phyloP scores from a whole-genome alignment of 2,329 filamentous ascomycete genomes.

The Xylaria sp. region DNA sequence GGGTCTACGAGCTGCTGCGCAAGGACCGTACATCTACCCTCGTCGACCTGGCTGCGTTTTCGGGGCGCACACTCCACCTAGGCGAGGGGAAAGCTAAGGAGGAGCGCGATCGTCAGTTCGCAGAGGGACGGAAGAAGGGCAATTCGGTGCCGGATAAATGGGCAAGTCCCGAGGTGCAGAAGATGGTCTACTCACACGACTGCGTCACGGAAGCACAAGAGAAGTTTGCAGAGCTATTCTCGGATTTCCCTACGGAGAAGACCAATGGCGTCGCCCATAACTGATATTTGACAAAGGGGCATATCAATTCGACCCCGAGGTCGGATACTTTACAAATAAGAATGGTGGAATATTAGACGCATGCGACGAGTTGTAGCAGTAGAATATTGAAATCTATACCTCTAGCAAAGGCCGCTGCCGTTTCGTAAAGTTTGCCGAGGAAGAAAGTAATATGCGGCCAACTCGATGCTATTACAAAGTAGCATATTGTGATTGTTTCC shows the following conservation, averaged over 20 bases:
- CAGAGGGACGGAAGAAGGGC: conserved; percentile 60
- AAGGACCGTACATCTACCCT: conserved; percentile 65
- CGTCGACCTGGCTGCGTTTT: conserved; percentile 65
- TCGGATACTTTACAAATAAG: conserved; percentile 9
- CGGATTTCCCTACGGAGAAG: conserved; percentile 39
- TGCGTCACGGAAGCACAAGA: conserved; percentile 66
- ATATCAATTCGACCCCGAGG: neutral
- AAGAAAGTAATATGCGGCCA: neutral
- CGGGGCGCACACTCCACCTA: conserved; percentile 66
- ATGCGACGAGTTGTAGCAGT: neutral
- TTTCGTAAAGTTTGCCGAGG: neutral
- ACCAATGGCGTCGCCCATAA: conserved; percentile 34
- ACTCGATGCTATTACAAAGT: conserved; percentile 27
- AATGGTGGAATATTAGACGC: conserved; percentile 15
- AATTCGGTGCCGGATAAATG: conserved; percentile 72
- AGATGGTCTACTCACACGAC: conserved; percentile 73
- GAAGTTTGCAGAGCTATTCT: conserved; percentile 62
- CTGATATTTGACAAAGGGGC: conserved; percentile 12
- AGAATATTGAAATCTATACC: conserved; percentile 22
- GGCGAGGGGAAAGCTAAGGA: conserved; percentile 68
- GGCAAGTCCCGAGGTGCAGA: conserved; percentile 76
- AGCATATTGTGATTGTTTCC: conserved; percentile 18
- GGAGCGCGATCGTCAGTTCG: conserved; percentile 68
- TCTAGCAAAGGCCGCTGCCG: conserved; percentile 7
- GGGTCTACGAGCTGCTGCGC: conserved; percentile 66